These are phyloP conservation scores for Chrysoporthe cubensis DNA, from an alignment of 2,329 filamentous ascomycete species.

Conservation along the genomic window DNA sequence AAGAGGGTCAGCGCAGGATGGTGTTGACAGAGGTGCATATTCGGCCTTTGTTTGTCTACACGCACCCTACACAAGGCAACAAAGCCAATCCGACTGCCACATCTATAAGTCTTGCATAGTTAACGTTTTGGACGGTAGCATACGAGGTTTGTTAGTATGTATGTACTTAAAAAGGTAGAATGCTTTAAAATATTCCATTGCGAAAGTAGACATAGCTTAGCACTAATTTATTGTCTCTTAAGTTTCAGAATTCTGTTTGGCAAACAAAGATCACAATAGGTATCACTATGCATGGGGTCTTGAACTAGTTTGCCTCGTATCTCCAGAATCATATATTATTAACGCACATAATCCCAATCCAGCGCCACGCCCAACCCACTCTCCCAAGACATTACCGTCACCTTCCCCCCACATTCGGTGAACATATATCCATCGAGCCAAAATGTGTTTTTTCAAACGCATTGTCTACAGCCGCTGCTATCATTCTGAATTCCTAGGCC, in stretches of 20 bases:
- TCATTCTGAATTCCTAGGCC: slow-evolving; percentile 28
- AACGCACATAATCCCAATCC: background rate
- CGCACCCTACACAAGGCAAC: background rate
- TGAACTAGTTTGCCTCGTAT: too few species aligned
- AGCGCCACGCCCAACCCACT: background rate
- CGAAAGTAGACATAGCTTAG: too few species aligned
- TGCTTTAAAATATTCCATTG: too few species aligned
- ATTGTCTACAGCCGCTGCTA: slow-evolving; percentile 30
- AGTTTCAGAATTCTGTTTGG: background rate
- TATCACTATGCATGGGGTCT: background rate
- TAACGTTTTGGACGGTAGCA: too few species aligned
- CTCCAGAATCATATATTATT: background rate
- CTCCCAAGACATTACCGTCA: slow-evolving; percentile 16
- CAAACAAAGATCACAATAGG: background rate
- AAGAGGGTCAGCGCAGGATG: background rate
- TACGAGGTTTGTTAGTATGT: too few species aligned
- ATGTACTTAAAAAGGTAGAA: too few species aligned
- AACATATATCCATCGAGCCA: background rate
- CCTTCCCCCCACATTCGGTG: background rate
- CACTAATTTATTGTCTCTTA: too few species aligned
- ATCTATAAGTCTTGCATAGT: background rate
- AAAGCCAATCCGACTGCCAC: background rate
- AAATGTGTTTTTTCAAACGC: slow-evolving; percentile 33
- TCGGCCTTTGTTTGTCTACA: background rate
- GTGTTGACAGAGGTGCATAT: background rate